Evolutionary conservation across 2,329 filamentous ascomycete species (phyloP), one percentile per base, ranked within the genome.

Genomic region (Calonectria henricotiae): DNA sequence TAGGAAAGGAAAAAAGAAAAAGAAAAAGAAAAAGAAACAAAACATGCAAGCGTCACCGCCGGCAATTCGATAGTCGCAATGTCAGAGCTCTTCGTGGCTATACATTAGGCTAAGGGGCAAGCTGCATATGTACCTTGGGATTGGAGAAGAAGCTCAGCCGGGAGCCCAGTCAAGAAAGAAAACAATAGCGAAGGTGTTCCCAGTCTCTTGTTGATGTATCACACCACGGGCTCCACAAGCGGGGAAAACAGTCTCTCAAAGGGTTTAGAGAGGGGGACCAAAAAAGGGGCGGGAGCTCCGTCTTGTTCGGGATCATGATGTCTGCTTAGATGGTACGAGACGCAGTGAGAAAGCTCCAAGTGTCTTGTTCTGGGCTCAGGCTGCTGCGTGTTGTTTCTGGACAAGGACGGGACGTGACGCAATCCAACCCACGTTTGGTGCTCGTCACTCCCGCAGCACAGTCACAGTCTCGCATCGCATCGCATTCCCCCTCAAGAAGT

Each of bases 1-100:
- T 30, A 30, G 27, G 27, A 30, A 30, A 30, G 7, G 7, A 30
- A 30, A 30, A 30, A 30, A 30, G 27, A n/a, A n/a, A 7, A 30
- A 4, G 4, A 30, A 30, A 7, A 58, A 58, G 9, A 37, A 39
- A 58, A 27, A 39, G 32, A 39, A 58, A 39, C 55, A 51, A n/a
- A 35, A 27, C 39, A 30, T 46, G 41, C 43, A 60, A 37, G 61
- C 32, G 62, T 69, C 67, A 69, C 67, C 67, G 67, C 67, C 67
- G 67, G 67, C 54, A 65, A 35, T 58, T 51, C 46, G 27, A 37
- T 58, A 43, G 67, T 41, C 46, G n/a, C 23, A 43, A 17, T 23
- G 20, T 30, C 8, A 17, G 20, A 23, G 30, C 43, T 61, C 23
- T 49, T 58, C 39, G 46, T 39, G 25, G 51, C 47, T 60, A 55